phyloP scores from a whole-genome alignment of 371 early-diverging fungal genomes.

The Circinella minor region DNA sequence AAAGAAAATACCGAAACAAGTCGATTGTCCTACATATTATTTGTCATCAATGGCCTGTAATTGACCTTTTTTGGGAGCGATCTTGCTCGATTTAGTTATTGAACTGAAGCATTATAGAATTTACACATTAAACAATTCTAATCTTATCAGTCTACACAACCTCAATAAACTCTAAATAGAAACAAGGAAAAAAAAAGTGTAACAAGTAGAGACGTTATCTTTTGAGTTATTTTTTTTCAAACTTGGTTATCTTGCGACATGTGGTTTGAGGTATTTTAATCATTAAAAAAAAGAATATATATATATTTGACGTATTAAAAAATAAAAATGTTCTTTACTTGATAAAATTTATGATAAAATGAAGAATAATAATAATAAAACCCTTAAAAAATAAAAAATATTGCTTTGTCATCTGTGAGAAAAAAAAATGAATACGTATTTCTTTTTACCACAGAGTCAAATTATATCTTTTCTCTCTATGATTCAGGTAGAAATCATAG shows the following conservation, averaged over 20 bases:
- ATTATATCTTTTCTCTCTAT: too few species aligned
- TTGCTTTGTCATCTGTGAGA: conserved; percentile 8
- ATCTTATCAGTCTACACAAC: conserved; percentile 9
- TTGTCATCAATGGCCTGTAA: conserved; percentile 12
- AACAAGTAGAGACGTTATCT: not conserved
- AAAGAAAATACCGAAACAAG: not conserved
- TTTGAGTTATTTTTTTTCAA: conserved; percentile 10
- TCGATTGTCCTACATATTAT: conserved; percentile 7
- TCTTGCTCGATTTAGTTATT: conserved; percentile 9
- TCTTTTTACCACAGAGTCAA: too few species aligned
- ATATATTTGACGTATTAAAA: too few species aligned
- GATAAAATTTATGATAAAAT: too few species aligned
- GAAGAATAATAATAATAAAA: too few species aligned
- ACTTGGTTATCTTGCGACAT: conserved; percentile 14
- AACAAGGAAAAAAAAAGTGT: not conserved
- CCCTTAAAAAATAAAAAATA: too few species aligned
- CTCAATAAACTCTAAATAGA: too few species aligned
- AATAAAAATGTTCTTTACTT: too few species aligned
- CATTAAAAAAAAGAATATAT: too few species aligned
- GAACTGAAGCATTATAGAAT: not conserved
- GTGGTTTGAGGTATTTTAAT: conserved; percentile 3
- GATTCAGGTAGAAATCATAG: not conserved
- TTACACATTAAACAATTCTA: too few species aligned
- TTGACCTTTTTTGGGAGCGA: conserved; percentile 9
- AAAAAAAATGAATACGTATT: not conserved